These are phyloP conservation scores for Pyricularia pennisetigena DNA, from an alignment of 2,329 filamentous ascomycete genomes.

Conservation along the genomic window DNA sequence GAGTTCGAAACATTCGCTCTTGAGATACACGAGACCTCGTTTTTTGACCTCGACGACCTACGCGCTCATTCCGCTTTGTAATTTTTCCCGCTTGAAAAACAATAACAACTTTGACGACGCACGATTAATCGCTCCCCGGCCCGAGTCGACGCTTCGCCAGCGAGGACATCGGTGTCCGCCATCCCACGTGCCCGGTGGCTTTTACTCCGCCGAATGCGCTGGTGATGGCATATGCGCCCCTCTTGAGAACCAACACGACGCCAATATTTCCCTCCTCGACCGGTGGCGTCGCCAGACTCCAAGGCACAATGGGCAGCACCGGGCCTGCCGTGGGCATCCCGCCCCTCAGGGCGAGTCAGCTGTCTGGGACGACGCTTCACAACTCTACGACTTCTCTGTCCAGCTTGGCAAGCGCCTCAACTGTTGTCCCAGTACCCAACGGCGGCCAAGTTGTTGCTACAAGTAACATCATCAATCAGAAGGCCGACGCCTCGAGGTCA, in stretches of 20 bases:
- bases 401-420: constrained; percentile 35
- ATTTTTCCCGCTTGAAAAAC: background rate
- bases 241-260: constrained; percentile 48
- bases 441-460: constrained; percentile 65
- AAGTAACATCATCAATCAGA: constrained; percentile 94
- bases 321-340: constrained; percentile 21
- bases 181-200: constrained; percentile 3
- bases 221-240: constrained; percentile 50
- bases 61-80: background rate
- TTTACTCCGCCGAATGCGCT: constrained; percentile 27
- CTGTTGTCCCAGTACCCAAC: constrained; percentile 30
- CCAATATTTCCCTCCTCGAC: constrained; percentile 41
- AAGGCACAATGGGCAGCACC: constrained; percentile 41
- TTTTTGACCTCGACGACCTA: background rate
- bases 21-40: background rate
- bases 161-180: background rate
- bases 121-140: background rate
- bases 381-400: constrained; percentile 41
- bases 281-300: constrained; percentile 34
- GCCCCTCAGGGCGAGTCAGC: constrained; percentile 45
- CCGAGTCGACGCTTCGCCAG: background rate
- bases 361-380: constrained; percentile 50
- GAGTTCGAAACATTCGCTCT: background rate
- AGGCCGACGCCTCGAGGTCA: constrained; percentile 82
- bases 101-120: background rate